Evolutionary conservation across 2,329 filamentous ascomycete species (phyloP).

Genomic region (Sporothrix euskadiensis): DNA sequence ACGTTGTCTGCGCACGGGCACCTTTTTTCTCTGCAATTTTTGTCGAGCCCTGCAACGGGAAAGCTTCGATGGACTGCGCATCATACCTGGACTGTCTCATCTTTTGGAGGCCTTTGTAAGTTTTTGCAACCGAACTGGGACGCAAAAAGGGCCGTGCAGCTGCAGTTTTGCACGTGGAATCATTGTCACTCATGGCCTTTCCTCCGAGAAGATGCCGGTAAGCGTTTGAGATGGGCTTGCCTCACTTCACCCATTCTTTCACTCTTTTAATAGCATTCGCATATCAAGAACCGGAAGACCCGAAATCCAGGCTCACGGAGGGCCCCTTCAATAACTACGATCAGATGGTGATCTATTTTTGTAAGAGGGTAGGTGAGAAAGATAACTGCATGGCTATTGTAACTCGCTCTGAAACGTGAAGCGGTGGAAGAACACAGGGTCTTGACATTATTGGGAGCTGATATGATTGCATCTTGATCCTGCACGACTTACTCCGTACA

Average conservation of each 20-base stretch:
- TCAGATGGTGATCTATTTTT: slow-evolving; percentile 24
- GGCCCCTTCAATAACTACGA: not conserved
- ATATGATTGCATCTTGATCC: not conserved
- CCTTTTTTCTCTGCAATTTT: not conserved
- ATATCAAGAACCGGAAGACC: slow-evolving; percentile 10
- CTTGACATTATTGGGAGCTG: not conserved
- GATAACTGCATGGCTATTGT: not conserved
- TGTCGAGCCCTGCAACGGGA: not conserved
- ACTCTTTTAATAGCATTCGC: not conserved
- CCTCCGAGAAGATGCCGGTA: not conserved
- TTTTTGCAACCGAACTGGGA: not conserved
- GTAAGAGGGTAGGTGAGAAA: not conserved
- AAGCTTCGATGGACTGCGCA: not conserved
- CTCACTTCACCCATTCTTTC: not conserved
- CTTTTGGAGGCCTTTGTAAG: not conserved
- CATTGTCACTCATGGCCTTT: not conserved
- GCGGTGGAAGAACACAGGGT: not conserved
- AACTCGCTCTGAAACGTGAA: slow-evolving; percentile 9
- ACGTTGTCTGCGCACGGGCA: slow-evolving; percentile 18
- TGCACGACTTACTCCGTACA: too few species aligned
- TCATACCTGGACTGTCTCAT: slow-evolving; percentile 24
- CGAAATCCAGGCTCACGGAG: slow-evolving; percentile 19
- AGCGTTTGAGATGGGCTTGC: slow-evolving; percentile 3
- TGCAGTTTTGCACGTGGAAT: slow-evolving; percentile 5
- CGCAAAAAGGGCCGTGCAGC: slow-evolving; percentile 7